Evolutionary conservation across 495 filamentous ascomycete genomes (phyloP).

Genomic region (Trichocladium antarcticum): DNA sequence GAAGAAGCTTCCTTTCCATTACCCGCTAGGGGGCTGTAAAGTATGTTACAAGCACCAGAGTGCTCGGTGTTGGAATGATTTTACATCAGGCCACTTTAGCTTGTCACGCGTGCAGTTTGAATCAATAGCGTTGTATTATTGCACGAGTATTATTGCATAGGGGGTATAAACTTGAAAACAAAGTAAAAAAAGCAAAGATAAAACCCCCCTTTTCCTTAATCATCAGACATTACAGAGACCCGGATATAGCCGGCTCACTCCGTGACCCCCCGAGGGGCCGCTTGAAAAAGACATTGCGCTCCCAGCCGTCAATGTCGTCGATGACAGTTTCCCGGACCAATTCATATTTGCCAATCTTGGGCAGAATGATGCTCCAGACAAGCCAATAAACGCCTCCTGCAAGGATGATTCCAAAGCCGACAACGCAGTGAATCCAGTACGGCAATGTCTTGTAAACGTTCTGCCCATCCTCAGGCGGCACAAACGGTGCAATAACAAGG

Average conservation of each 20-base stretch:
- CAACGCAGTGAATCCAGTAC: constrained; percentile 39
- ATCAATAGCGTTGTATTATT: too few relatives aligned
- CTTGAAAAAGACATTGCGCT: constrained; percentile 27
- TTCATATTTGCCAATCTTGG: constrained; percentile 46
- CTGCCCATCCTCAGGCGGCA: constrained; percentile 32
- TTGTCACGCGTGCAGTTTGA: too few relatives aligned
- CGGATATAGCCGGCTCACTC: background rate
- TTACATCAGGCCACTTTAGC: too few relatives aligned
- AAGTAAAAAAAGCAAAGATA: too few relatives aligned
- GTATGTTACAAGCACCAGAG: too few relatives aligned
- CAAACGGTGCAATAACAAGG: constrained; percentile 36
- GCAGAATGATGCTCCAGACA: constrained; percentile 54
- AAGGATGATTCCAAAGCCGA: constrained; percentile 34
- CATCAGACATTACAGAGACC: background rate
- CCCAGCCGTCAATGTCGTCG: constrained; percentile 35
- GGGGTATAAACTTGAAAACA: too few relatives aligned
- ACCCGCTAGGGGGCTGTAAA: too few relatives aligned
- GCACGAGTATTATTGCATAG: too few relatives aligned
- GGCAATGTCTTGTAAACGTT: constrained; percentile 34
- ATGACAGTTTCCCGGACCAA: constrained; percentile 44
- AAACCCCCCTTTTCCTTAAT: too few relatives aligned
- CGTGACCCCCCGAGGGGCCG: constrained; percentile 1
- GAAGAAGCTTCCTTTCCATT: too few relatives aligned
- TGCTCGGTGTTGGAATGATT: too few relatives aligned
- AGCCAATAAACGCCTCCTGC: constrained; percentile 57